phyloP scores from a whole-genome alignment of 768 basidiomycete species.

The Kwoniella bestiolae region DNA sequence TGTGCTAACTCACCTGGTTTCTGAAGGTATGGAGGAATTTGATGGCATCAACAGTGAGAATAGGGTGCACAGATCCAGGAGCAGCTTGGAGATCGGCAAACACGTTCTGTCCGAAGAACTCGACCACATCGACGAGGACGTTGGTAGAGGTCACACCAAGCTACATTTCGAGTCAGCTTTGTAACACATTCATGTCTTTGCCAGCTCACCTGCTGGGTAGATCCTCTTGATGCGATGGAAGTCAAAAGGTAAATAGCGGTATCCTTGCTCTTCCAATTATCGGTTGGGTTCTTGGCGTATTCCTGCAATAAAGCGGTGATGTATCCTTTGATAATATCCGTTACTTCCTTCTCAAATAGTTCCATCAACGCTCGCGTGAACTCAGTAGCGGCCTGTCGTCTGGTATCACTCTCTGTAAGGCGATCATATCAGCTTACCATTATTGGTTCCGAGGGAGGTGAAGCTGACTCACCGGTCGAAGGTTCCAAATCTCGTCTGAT shows the following conservation, averaged over 20 bases:
- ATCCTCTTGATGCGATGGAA: constrained; percentile 88
- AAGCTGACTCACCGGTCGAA: constrained; percentile 60
- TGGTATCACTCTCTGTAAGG: constrained; percentile 74
- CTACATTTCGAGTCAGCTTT: constrained; percentile 57
- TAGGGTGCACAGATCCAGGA: constrained; percentile 74
- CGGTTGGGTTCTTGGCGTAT: constrained; percentile 63
- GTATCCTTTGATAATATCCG: constrained; percentile 83
- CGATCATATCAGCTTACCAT: background rate
- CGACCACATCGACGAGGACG: constrained; percentile 85
- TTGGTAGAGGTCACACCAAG: constrained; percentile 95
- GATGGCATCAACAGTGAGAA: constrained; percentile 94
- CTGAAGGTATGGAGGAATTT: constrained; percentile 92
- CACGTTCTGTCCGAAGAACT: constrained; percentile 92
- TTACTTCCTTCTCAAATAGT: constrained; percentile 78
- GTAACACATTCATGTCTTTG: background rate
- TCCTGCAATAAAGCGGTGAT: constrained; percentile 73
- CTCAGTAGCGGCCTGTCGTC: constrained; percentile 90
- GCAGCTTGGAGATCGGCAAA: constrained; percentile 80
- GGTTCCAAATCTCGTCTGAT: constrained; percentile 82
- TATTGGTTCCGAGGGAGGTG: too few relatives aligned
- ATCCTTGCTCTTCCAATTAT: constrained; percentile 90
- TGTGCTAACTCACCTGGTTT: constrained; percentile 70
- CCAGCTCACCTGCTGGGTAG: constrained; percentile 73
- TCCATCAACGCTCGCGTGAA: constrained; percentile 90
- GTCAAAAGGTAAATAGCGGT: constrained; percentile 89